Conservation (phyloP, 2,329 filamentous ascomycete species). For the Exophiala sp. region DNA sequence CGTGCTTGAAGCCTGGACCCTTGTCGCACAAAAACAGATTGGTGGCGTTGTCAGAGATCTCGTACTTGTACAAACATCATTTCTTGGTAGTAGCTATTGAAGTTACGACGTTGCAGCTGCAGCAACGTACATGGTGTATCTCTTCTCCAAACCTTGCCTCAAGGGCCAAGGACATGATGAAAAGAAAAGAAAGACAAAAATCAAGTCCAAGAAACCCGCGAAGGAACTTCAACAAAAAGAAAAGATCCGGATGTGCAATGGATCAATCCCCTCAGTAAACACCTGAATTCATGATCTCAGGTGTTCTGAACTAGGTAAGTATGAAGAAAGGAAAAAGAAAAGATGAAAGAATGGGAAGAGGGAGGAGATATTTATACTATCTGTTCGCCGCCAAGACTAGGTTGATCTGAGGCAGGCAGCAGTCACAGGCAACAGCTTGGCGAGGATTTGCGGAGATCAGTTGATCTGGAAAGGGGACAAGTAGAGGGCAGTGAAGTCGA, state of each 20-base stretch:
- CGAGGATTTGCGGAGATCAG: background rate
- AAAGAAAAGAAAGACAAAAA: conserved; percentile 16
- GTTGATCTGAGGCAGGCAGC: conserved; percentile 3
- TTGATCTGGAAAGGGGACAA: background rate
- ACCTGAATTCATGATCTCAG: conserved; percentile 11
- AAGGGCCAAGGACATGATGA: conserved; percentile 12
- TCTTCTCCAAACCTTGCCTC: conserved; percentile 15
- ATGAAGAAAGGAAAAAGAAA: conserved; percentile 11
- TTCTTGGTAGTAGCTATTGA: background rate
- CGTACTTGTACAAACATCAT: background rate
- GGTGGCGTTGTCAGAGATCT: background rate
- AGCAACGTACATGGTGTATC: background rate
- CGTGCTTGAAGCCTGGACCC: too few relatives aligned
- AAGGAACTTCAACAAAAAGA: conserved; percentile 13
- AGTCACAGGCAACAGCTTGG: background rate
- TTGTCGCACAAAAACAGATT: too few relatives aligned
- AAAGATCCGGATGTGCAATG: conserved; percentile 17
- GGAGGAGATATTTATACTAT: conserved; percentile 8
- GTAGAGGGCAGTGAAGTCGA: too few relatives aligned
- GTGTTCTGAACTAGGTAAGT: conserved; percentile 16
- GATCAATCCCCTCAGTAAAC: conserved; percentile 7
- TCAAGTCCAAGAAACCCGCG: conserved; percentile 7
- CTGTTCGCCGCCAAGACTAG: background rate
- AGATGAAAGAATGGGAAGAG: background rate
- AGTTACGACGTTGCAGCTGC: too few relatives aligned